A percentile compares a stretch with the other conserved stretches of the same genome.
These are phyloP conservation scores for Fomitopsis palustris DNA, from an alignment of 1,284 basidiomycete genomes.

Conservation along the genomic window DNA sequence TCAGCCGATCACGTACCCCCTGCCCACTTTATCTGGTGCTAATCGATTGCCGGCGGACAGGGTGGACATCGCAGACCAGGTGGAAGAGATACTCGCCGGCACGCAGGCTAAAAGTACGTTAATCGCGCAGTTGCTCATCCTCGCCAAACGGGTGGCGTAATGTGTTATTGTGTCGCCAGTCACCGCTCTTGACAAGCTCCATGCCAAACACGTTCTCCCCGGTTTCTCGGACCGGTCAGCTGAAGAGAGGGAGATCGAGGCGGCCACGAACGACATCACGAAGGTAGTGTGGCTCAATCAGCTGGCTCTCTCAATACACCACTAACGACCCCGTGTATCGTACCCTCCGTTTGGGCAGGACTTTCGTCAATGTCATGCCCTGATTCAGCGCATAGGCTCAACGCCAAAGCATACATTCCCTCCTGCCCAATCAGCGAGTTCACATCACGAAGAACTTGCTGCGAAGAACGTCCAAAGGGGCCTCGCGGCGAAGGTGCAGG, in stretches of 20 bases:
- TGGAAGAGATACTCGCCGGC: slow-evolving; percentile 72
- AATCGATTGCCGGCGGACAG: slow-evolving; percentile 38
- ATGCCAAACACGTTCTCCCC: slow-evolving; percentile 93
- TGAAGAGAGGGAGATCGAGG: slow-evolving; percentile 94
- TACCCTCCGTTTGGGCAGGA: slow-evolving; percentile 48
- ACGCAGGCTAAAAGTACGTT: slow-evolving; percentile 78
- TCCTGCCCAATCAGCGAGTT: slow-evolving; percentile 48
- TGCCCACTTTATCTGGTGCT: slow-evolving; percentile 2
- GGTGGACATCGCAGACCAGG: slow-evolving; percentile 89
- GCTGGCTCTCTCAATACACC: slow-evolving; percentile 7
- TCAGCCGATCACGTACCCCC: neutral
- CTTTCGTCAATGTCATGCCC: slow-evolving; percentile 76
- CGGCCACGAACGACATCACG: slow-evolving; percentile 85
- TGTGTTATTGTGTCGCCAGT: slow-evolving; percentile 43
- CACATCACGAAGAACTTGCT: slow-evolving; percentile 62
- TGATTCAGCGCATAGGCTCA: slow-evolving; percentile 73
- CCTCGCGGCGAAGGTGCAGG: slow-evolving; percentile 92
- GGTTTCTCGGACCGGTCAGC: slow-evolving; percentile 92
- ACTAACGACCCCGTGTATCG: slow-evolving; percentile 11
- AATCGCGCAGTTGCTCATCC: slow-evolving; percentile 7
- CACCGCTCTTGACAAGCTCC: slow-evolving; percentile 82
- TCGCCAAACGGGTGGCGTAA: slow-evolving; percentile 4
- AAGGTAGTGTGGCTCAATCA: slow-evolving; percentile 41
- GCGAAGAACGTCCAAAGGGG: slow-evolving; percentile 97
- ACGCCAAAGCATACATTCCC: slow-evolving; percentile 32